Conservation (phyloP, 2,329 filamentous ascomycete genomes). For the Botrytis pseudocinerea region DNA sequence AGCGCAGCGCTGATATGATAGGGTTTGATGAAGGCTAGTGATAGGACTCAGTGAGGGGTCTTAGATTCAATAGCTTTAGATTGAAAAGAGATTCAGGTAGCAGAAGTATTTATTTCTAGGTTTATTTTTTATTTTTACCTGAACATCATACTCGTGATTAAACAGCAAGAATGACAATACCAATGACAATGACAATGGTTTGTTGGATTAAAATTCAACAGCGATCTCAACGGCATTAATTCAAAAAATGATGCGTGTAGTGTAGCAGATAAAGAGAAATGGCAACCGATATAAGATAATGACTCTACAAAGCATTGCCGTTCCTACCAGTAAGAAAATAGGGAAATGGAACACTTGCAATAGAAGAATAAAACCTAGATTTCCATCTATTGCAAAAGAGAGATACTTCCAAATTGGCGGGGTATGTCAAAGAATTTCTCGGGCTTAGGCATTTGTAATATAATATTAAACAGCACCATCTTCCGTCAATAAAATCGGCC, state of each 20-base stretch:
- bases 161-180: neutral
- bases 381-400: neutral
- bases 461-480: no score
- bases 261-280: neutral
- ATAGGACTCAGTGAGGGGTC: neutral
- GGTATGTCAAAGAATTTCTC: no score
- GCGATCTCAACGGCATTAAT: neutral
- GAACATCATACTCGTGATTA: neutral
- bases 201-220: neutral
- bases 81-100: neutral
- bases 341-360: neutral
- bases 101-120: neutral
- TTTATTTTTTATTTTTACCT: neutral
- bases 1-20: neutral
- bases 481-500: neutral
- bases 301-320: neutral
- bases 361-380: no score
- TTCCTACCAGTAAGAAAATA: neutral
- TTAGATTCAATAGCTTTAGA: neutral
- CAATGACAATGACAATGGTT: neutral
- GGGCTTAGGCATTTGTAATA: no score
- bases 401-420: neutral
- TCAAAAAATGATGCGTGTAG: neutral
- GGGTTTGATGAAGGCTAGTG: neutral
- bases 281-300: neutral